Base-by-base conservation (phyloP, 352 stramenopile species). In the Halophytophthora batemanensis region DNA sequence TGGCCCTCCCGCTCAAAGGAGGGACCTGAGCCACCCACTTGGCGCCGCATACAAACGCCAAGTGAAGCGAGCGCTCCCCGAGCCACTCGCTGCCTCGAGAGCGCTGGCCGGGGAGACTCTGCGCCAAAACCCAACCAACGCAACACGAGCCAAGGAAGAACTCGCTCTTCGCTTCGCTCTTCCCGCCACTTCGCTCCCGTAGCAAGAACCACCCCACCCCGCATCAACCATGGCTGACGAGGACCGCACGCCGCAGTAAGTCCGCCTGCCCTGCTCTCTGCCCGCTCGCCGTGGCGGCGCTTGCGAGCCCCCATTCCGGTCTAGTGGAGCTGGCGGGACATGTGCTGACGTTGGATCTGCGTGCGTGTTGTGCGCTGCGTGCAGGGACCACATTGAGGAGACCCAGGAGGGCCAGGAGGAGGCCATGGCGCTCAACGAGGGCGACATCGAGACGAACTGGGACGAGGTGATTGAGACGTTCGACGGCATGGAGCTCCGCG, bases 381-480 rank as follows among this genome's bases (percentile, higher is more conserved):
- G n/a, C n/a, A 87, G 71, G 61, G 62, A 90, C 44, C 61, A 82
- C 36, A 61, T 52, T 50, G 80, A 93, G 46, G 72, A 90, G 40
- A n/a, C n/a, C n/a, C n/a, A n/a, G n/a, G n/a, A n/a, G n/a, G 63
- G 48, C 21, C 75, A 91, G 56, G 71, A 82, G 42, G 81, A 83
- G 48, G 79, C 84, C 41, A 74, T 88, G 23, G 66, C 85, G 22
- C 79, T 95, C 54, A 66, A 58, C 53, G 95, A 98, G 67, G 90
- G 91, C 58, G 95, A 98, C 75, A 97, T 98, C 62, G 90, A 98
- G 64, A 98, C 95, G 54, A 98, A 99, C 83, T 99, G 96, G 96
- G 95, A 99, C 60, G 96, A 98, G 72, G 87, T 96, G 33, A 98
- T 98, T 59, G 92, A 98, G 64, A 96, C 89, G 18, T 99, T 99